Evolutionary conservation across 1,139 yeast species (phyloP), one percentile per base, ranked within the genome.

Genomic region (Magnusiomyces fungicola): DNA sequence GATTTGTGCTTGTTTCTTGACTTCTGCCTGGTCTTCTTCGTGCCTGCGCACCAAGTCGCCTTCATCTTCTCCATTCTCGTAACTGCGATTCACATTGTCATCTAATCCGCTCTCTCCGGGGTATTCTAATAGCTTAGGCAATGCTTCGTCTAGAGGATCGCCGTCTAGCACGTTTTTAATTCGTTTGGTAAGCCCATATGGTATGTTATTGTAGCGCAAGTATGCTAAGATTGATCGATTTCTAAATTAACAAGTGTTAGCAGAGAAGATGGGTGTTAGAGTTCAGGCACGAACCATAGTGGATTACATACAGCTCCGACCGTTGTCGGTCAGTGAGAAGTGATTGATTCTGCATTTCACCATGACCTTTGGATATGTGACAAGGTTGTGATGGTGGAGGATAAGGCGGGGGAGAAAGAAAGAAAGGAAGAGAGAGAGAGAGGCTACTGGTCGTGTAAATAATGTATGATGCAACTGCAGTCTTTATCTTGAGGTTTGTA

Each of bases 141-240:
- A 18, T 22, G 32, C 47, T 3, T 45, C 42, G 3, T 51, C 54
- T 10, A 41, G 42, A n/a, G 55, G 33, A 27, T 42, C 45, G 7
- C 45, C 45, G 19, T 42, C 32, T n/a, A 42, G 24, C n/a, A 32
- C 45, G 18, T 32, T 32, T n/a, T 48, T 50, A 16, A 51, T 41
- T 14, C 48, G 48, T 40, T 48, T 51, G 18, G 47, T 42, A 1
- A 46, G 29, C 19, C 42, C 47, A 24, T 27, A n/a, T 2, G 53
- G 53, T 14, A 59, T 57, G 19, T 50, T 50, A 47, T 55, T 57
- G 14, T 56, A 45, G 23, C 56, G 47, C 32, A 65, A 51, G 46
- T 65, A 65, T 38, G 64, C 66, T n/a, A 61, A 49, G 21, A 65
- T 56, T 2, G 68, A 59, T 36, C 58, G 58, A 50, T 65, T 58